Conservation (phyloP, 2,329 filamentous ascomycete genomes). For the Pseudonectria buxi region DNA sequence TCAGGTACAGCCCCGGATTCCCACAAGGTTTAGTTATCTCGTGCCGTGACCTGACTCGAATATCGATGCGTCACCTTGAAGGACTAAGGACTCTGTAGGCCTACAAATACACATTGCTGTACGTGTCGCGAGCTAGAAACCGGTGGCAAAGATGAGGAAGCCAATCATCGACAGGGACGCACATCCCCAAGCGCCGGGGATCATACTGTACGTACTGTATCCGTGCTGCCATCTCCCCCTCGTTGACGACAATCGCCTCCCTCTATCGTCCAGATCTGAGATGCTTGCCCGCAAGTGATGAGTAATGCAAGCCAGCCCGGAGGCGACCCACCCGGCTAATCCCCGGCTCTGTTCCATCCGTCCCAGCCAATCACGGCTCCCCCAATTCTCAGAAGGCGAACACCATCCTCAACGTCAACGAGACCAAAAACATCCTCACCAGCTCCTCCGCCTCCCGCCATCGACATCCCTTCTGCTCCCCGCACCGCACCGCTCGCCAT, state of each 20-base stretch:
- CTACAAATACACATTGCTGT: no score
- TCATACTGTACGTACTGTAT: no score
- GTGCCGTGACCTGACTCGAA: no score
- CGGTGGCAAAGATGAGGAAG: neutral
- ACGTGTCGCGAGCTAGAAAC: no score
- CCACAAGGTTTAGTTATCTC: no score
- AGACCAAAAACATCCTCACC: conserved; percentile 12
- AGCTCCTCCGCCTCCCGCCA: conserved; percentile 9
- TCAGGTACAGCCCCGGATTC: no score
- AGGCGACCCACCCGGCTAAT: conserved; percentile 2
- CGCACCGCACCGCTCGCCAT: conserved; percentile 4
- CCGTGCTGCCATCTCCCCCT: no score
- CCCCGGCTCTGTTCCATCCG: conserved; percentile 2
- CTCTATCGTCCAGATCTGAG: neutral
- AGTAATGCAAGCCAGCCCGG: neutral
- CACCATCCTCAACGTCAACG: conserved; percentile 22
- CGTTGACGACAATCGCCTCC: neutral
- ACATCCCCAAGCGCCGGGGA: neutral
- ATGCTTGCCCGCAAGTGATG: neutral
- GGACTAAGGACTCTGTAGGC: no score
- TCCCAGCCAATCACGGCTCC: conserved; percentile 6
- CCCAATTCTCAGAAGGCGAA: conserved; percentile 28
- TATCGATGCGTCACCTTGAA: no score
- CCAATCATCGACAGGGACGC: neutral
- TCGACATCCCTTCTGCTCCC: conserved; percentile 12